Evolutionary conservation across 305 asterid genomes (phyloP).

Genomic region (Petunia hybrid): DNA sequence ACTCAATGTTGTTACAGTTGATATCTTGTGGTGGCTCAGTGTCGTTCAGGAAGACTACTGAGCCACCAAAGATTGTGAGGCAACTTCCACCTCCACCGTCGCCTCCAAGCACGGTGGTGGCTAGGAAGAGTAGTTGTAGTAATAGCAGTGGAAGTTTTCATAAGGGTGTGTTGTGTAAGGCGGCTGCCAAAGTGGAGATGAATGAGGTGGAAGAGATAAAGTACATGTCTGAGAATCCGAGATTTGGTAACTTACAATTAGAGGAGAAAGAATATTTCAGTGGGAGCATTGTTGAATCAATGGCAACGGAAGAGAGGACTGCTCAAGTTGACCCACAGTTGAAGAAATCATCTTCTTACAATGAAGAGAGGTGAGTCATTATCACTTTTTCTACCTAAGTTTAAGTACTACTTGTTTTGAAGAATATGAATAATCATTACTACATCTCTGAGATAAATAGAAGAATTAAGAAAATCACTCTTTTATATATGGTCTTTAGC

Average conservation of each 20-base stretch:
- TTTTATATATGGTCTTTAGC: neutral
- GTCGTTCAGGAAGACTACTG: conserved; percentile 60
- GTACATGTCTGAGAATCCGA: conserved; percentile 86
- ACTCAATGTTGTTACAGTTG: conserved; percentile 72
- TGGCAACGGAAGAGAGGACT: conserved; percentile 44
- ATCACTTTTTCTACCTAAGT: neutral
- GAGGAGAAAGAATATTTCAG: conserved; percentile 88
- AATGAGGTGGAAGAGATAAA: conserved; percentile 60
- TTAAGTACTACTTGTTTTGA: neutral
- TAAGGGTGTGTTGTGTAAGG: conserved; percentile 61
- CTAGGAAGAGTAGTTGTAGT: conserved; percentile 58
- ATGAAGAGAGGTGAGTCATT: conserved; percentile 69
- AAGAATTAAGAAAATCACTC: neutral
- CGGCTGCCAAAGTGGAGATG: conserved; percentile 39
- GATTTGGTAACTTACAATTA: conserved; percentile 72
- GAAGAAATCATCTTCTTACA: conserved; percentile 85
- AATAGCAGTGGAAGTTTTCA: conserved; percentile 47
- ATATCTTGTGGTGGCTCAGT: conserved; percentile 83
- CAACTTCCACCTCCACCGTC: conserved; percentile 31
- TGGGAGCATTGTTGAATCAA: conserved; percentile 83
- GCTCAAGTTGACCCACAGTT: conserved; percentile 40
- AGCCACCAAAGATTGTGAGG: neutral
- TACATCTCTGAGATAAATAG: neutral
- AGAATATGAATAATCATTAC: neutral
- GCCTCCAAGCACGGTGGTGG: conserved; percentile 32